These are phyloP conservation scores for Chytriomyces sp. DNA, from an alignment of 192 early-diverging fungal genomes.

Conservation along the genomic window DNA sequence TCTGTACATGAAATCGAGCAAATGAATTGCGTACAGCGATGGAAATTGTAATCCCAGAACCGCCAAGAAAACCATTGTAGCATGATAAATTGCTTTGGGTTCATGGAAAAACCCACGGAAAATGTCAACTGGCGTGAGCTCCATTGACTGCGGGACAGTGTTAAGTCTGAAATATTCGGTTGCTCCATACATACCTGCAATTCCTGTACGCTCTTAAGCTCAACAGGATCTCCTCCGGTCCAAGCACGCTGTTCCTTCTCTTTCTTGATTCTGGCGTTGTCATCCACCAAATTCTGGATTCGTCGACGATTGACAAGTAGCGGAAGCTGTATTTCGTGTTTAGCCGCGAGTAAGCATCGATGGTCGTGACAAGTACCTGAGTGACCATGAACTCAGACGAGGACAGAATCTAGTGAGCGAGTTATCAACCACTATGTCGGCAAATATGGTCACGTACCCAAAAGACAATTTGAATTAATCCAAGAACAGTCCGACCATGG, in stretches of 20 bases:
- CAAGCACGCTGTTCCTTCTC: constrained; percentile 15
- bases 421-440: not conserved
- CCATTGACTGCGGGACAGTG: not conserved
- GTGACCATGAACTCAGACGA: constrained; percentile 33
- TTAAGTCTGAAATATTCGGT: not conserved
- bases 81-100: constrained; percentile 41
- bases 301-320: constrained; percentile 32
- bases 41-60: constrained; percentile 33
- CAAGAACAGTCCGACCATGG: constrained; percentile 29
- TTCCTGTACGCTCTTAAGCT: constrained; percentile 17
- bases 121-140: constrained; percentile 14
- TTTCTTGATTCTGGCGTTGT: constrained; percentile 13
- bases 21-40: constrained; percentile 36
- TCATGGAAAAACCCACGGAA: constrained; percentile 29
- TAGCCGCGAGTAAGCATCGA: not conserved
- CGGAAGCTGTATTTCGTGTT: constrained; percentile 25
- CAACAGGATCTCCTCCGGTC: constrained; percentile 15
- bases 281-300: constrained; percentile 20
- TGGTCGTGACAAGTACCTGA: not conserved
- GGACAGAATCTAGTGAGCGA: constrained; percentile 22
- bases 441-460: constrained; percentile 16
- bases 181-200: constrained; percentile 3
- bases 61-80: constrained; percentile 34
- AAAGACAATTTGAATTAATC: constrained; percentile 32
- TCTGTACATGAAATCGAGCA: constrained; percentile 44